Evolutionary conservation across 148 eudicot species (phyloP).

Genomic region (Chenopodium formosanum): DNA sequence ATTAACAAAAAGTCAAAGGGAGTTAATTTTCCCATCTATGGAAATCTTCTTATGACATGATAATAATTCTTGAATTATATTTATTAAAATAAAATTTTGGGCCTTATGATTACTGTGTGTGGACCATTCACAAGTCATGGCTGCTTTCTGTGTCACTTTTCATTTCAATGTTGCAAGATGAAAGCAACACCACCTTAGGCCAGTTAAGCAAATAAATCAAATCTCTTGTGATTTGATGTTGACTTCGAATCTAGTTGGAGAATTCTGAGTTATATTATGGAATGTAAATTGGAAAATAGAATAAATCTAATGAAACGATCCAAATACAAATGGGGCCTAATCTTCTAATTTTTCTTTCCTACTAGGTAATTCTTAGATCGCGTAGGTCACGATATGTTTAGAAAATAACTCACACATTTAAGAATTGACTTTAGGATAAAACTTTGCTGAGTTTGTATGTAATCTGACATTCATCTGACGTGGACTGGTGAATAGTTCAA

Average conservation of each 20-base stretch:
- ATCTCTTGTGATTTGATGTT: slow-evolving; percentile 40
- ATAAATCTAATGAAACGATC: background rate
- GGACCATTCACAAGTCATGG: slow-evolving; percentile 20
- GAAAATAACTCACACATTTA: too few species aligned
- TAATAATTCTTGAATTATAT: slow-evolving; percentile 5
- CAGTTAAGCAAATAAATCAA: slow-evolving; percentile 26
- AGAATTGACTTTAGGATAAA: too few species aligned
- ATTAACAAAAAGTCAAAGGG: background rate
- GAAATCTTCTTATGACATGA: slow-evolving; percentile 13
- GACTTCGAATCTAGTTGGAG: slow-evolving; percentile 22
- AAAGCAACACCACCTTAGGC: slow-evolving; percentile 36
- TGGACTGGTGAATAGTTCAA: too few species aligned
- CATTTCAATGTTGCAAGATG: slow-evolving; percentile 24
- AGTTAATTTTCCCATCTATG: background rate
- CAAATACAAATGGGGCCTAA: background rate
- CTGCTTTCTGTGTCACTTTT: slow-evolving; percentile 18
- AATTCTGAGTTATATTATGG: background rate
- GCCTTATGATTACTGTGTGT: background rate
- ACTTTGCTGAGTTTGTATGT: too few species aligned
- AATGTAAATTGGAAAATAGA: background rate
- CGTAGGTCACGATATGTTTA: background rate
- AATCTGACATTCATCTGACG: too few species aligned
- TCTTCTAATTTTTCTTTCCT: background rate
- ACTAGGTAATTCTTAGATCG: background rate
- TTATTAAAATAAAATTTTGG: background rate